A percentile compares a stretch with the other conserved stretches of the same genome.
These are phyloP conservation scores for Eurotiales sp. DNA, from an alignment of 2,329 filamentous ascomycete species.

Conservation along the genomic window DNA sequence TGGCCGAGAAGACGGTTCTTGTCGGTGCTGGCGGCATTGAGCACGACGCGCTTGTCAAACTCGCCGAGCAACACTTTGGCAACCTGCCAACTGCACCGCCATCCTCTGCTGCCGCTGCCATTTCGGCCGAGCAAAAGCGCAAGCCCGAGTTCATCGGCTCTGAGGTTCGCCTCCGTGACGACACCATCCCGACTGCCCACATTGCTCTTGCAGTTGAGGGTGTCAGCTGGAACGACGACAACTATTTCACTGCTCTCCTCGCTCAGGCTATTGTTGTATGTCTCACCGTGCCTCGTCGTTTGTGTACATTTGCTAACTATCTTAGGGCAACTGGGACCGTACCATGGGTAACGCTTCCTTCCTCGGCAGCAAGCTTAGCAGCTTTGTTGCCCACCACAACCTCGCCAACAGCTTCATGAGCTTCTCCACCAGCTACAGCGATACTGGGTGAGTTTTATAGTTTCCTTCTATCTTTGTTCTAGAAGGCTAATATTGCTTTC, in stretches of 20 bases:
- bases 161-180: slow-evolving; percentile 91
- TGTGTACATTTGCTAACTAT: not conserved
- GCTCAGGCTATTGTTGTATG: slow-evolving; percentile 83
- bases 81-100: slow-evolving; percentile 71
- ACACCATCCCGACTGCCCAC: slow-evolving; percentile 93
- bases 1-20: slow-evolving; percentile 97
- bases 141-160: slow-evolving; percentile 96
- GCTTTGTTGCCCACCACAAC: slow-evolving; percentile 88
- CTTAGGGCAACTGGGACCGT: slow-evolving; percentile 90
- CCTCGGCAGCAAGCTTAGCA: slow-evolving; percentile 96
- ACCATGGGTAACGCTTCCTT: slow-evolving; percentile 96
- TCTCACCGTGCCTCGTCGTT: not conserved
- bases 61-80: slow-evolving; percentile 95
- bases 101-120: slow-evolving; percentile 66
- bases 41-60: slow-evolving; percentile 88
- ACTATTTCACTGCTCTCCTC: slow-evolving; percentile 98
- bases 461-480: not conserved
- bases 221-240: slow-evolving; percentile 98
- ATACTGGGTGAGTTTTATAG: slow-evolving; percentile 75
- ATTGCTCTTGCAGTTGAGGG: slow-evolving; percentile 98
- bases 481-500: slow-evolving; percentile 19
- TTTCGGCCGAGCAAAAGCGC: slow-evolving; percentile 72
- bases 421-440: slow-evolving; percentile 99
- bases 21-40: slow-evolving; percentile 92
- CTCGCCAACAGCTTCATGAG: slow-evolving; percentile 99